Base-by-base conservation (phyloP, 306 rosid genomes). In the Sicyos baderoa region DNA sequence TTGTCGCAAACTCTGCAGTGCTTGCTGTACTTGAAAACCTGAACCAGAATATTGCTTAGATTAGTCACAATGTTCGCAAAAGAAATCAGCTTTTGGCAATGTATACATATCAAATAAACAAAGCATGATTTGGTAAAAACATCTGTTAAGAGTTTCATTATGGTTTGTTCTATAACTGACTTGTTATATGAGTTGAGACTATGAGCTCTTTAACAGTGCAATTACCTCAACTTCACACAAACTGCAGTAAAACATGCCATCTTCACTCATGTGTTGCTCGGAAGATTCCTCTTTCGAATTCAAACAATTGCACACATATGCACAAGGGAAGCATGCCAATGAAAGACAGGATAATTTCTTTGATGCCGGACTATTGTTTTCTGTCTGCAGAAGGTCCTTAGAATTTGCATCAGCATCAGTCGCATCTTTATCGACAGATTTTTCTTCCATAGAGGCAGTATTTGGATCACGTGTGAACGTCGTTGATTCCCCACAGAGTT, bases 201-300 rank as follows among this genome's bases (percentile, higher is more conserved):
- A 35, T 6, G 7, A 16, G 72, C 75, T 69, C 64, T 71, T 21
- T 53, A 17, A 79, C 86, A 14, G 72, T 65, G 61, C 45, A 80
- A 95, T 32, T 77, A 93, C 97, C 99, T 93, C 99, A 72, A 90
- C 99, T 88, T 93, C 96, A 83, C 99, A 93, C 82, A 93, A 82
- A 78, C 91, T 93, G 86, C 99, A 93, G 75, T 82, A 93, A 82
- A 93, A 90, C 97, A 86, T 90, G 83, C 97, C 97, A 75, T 89
- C 97, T 83, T 93, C 99, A 62, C 97, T 86, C 79, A 71, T 78
- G 75, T 84, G 89, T 60, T 74, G 79, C 73, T 76, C 79, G 51
- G 86, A 86, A 75, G 96, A 82, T 72, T 88, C 88, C 50, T 76
- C 76, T n/a, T 78, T 86, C 7, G 94, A 82, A 75, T 83, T 37